These are phyloP conservation scores for Cicer yamashitae DNA, from an alignment of 306 rosid species.

Conservation along the genomic window DNA sequence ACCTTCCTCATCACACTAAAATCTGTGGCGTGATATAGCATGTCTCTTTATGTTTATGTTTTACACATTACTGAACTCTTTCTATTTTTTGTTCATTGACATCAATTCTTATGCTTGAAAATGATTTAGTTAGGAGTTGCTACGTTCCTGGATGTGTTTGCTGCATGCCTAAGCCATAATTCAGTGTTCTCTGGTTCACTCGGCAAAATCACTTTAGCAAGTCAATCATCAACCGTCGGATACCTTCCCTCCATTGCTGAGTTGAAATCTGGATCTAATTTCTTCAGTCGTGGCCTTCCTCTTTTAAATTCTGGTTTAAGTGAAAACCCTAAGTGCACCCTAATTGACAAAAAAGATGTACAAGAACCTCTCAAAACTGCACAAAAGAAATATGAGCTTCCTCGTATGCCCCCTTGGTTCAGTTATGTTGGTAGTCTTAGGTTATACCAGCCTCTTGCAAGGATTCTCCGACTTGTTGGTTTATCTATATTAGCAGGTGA, in stretches of 20 bases:
- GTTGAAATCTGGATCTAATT: constrained; percentile 72
- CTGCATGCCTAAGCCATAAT: constrained; percentile 81
- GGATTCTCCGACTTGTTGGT: constrained; percentile 88
- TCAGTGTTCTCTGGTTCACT: constrained; percentile 83
- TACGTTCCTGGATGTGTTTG: constrained; percentile 77
- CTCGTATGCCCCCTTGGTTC: constrained; percentile 98
- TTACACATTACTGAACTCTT: constrained; percentile 15
- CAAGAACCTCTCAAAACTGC: constrained; percentile 44
- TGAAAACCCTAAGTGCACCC: constrained; percentile 49
- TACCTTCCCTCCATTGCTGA: constrained; percentile 80
- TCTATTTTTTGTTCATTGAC: constrained; percentile 30
- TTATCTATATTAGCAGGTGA: constrained; percentile 79
- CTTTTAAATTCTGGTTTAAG: constrained; percentile 49
- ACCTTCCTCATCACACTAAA: neutral
- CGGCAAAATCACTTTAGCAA: constrained; percentile 58
- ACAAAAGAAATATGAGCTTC: constrained; percentile 63
- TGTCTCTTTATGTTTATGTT: constrained; percentile 13
- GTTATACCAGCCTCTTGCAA: constrained; percentile 76
- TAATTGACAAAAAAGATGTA: constrained; percentile 55
- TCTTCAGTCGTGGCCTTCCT: constrained; percentile 51
- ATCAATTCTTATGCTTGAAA: constrained; percentile 45
- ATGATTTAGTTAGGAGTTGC: constrained; percentile 71
- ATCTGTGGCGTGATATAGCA: neutral
- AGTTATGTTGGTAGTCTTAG: constrained; percentile 65
- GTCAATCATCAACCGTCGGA: constrained; percentile 66